Base-by-base conservation (phyloP, 2,329 filamentous ascomycete species). In the Paecilomyces formosus region DNA sequence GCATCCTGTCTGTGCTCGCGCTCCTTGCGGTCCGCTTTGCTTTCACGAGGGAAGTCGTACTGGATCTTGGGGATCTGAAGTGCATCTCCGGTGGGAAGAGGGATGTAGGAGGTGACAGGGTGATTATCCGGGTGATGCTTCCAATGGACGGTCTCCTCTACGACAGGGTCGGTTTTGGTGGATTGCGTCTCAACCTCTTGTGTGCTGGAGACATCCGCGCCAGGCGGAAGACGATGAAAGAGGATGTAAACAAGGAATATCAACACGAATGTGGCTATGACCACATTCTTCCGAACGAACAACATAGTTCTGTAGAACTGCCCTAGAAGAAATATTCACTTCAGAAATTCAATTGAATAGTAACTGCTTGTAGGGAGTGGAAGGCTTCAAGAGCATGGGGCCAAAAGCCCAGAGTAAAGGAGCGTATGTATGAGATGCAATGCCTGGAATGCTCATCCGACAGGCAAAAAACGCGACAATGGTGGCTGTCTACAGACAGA, bases 41-140 rank as follows among this genome's bases (percentile, higher is more conserved):
- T 79, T 72, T 96, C 92, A 7, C 74, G 64, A 7, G 78, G 70
- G 68, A 96, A 96, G 1, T 79, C 73, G 74, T 86, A 80, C 71
- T 97, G 94, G 56, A 97, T 88, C 64, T 80, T 83, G 4, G 91
- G 91, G 26, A 97, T 88, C 3, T 81, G 68, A 64, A 83, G 85
- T 2, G 90, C 82, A 15, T 80, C 81, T 45, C 85, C 87, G 0
- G 85, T 87, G 1, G 94, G 94, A 21, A 97, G 79, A 30, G 80
- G 78, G 55, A 91, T 91, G 56, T 87, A 85, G 5, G 82, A 74
- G 11, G 85, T 79, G 1, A 97, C 77, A 0, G 94, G 93, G 73
- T 90, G 96, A 67, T 88, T 82, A 72, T 95, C 90, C 3, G 79
- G 75, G 59, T 84, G 81, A 71, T 88, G 89, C 45, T 76, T 76